Base-by-base conservation (phyloP, 768 basidiomycete genomes). In the Glaciozyma martinii region DNA sequence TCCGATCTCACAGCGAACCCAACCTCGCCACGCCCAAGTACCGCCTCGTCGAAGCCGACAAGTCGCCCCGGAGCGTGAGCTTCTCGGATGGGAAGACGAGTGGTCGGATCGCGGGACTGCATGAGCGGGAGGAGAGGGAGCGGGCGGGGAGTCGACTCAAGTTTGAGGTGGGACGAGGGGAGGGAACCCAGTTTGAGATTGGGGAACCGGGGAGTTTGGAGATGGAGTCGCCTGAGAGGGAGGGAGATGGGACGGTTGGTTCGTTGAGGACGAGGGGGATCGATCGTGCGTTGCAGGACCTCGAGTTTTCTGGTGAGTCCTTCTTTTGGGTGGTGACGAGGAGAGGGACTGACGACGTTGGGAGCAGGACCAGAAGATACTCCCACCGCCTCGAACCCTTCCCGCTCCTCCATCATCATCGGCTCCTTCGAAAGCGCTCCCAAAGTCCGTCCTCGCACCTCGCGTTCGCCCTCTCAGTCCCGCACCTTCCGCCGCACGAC, bases 21-120 rank as follows among this genome's bases (percentile, higher is more conserved):
- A 80, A 76, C 23, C 86, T 76, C 50, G 21, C 30, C 66, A 68
- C 53, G 27, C 66, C 55, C 46, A 46, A 59, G 21, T 56, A 33
- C 30, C 66, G 65, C 32, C 15, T 18, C 33, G 30, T 55, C 59
- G 21, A 76, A 16, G 57, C 37, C 6, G 56, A 42, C 44, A 59
- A 43, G 44, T 33, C 86, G 70, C 83, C 85, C n/a, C 82, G 90
- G 46, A 90, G 88, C 50, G 94, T 99, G 63, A 94, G 90, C 76
- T 99, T 99, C 78, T 95, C 92, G 30, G 95, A 99, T 74, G 95
- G 95, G 8, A 87, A 85, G 74, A 82, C 82, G 66, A 86, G 87
- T 40, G 93, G 94, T 3, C 90, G 89, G n/a, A 95, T 95, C 54
- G 59, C 61, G 50, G 77, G 75, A 53, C 73, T 78, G 53, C 79